These are phyloP conservation scores for Ogataea corticis DNA, from an alignment of 805 yeast species.

Conservation along the genomic window DNA sequence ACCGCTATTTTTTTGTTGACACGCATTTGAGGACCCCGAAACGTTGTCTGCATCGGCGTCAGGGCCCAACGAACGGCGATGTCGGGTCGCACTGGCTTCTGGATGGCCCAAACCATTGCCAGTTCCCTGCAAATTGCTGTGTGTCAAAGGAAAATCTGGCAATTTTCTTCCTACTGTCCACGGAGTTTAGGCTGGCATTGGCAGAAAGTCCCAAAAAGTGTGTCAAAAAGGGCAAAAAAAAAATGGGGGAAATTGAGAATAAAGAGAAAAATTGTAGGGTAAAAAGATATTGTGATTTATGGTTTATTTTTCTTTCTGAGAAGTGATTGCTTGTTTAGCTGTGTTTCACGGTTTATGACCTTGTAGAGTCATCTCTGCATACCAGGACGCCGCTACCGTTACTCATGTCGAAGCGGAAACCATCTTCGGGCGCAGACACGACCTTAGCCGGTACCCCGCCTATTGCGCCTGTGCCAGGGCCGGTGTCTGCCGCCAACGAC, in stretches of 20 bases:
- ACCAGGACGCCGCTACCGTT: too few relatives aligned
- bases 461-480: constrained; percentile 1
- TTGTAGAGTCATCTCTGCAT: not conserved
- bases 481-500: not conserved
- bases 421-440: not conserved
- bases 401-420: constrained; percentile 7
- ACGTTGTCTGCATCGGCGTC: too few relatives aligned
- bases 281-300: too few relatives aligned
- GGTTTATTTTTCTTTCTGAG: too few relatives aligned
- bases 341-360: not conserved
- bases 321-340: not conserved
- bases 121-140: too few relatives aligned
- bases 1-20: not conserved
- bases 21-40: not conserved
- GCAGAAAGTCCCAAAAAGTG: not conserved
- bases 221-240: constrained; percentile 4
- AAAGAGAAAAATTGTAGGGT: not conserved
- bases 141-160: too few relatives aligned
- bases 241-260: not conserved
- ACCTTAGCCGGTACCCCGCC: constrained; percentile 2
- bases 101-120: too few relatives aligned
- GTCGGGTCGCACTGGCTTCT: too few relatives aligned
- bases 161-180: too few relatives aligned
- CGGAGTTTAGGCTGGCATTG: not conserved
- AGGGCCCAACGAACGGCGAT: not conserved